Evolutionary conservation across 75 land plant genomes (phyloP), one percentile per base, ranked within the genome.

Genomic region (Isoetes taiwanensis): DNA sequence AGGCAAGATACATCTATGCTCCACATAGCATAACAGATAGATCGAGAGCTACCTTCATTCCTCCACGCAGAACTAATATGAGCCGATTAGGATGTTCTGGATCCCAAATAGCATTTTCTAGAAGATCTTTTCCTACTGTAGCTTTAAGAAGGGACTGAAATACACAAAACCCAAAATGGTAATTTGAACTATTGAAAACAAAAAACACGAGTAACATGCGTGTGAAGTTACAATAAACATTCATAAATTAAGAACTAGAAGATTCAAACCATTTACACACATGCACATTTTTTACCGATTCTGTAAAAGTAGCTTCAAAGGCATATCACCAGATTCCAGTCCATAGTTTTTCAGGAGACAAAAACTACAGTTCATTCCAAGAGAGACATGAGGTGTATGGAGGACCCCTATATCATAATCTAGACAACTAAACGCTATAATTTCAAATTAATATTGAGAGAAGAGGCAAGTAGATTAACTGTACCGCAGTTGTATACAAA

Each of bases 71-170:
- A 4, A 39, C 41, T 19, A 71, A 58, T 9, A 54, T 42, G 14
- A 71, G 27, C 10, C 69, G 74, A 59, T 65, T 67, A 1, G 74
- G 62, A 19, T 71, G 32, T 6, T 59, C 63, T 24, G 74, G 74
- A 57, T 30, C 34, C 74, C 74, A 71, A 19, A 41, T 10, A 3
- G 40, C 61, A 25, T 48, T 33, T 25, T 59, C 40, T 6, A 71
- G 30, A 17, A 59, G 63, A 52, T 65, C 54, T 24, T 58, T 71
- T 14, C 74, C 74, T 29, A 71, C 56, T 27, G 68, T 71, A 11
- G 74, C 62, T 57, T 71, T 63, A 32, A 71, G 58, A 34, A 71
- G 42, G 25, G 74, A 71, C 74, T 71, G 54, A 26, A 29, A 37
- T 3, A 16, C 33, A 27, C n/a, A n/a, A 41, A 16, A 41, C 14